Evolutionary conservation across 768 basidiomycete species (phyloP).

Genomic region (Boletales sp.): DNA sequence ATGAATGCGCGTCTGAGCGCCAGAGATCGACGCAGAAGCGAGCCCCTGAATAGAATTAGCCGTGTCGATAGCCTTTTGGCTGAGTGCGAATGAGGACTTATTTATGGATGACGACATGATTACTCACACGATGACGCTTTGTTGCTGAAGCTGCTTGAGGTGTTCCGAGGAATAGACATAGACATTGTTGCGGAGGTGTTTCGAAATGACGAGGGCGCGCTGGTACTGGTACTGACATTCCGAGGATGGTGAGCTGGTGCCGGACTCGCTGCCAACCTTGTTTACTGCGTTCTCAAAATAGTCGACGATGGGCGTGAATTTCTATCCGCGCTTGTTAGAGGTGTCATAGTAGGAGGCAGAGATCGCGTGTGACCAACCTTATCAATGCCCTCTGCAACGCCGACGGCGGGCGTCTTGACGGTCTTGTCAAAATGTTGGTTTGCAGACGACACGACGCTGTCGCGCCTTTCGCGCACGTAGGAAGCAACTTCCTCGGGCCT

Average conservation of each 20-base stretch:
- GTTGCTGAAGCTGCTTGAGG: slow-evolving; percentile 63
- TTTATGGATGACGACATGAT: background rate
- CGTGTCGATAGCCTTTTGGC: slow-evolving; percentile 67
- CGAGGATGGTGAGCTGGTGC: slow-evolving; percentile 44
- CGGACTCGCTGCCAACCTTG: slow-evolving; percentile 42
- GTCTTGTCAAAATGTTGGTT: slow-evolving; percentile 64
- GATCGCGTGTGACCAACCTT: slow-evolving; percentile 46
- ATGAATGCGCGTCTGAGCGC: slow-evolving; percentile 56
- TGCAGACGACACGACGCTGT: slow-evolving; percentile 50
- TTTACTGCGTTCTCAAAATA: slow-evolving; percentile 62
- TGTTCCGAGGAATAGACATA: slow-evolving; percentile 68
- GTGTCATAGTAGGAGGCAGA: slow-evolving; percentile 4
- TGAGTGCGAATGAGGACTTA: slow-evolving; percentile 23
- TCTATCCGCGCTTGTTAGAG: slow-evolving; percentile 34
- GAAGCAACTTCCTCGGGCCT: slow-evolving; percentile 67
- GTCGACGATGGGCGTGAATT: slow-evolving; percentile 72
- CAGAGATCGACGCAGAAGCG: slow-evolving; percentile 52
- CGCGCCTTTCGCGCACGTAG: slow-evolving; percentile 54
- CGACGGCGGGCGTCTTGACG: slow-evolving; percentile 59
- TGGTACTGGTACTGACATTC: slow-evolving; percentile 75
- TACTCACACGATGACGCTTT: slow-evolving; percentile 61
- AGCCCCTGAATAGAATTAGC: slow-evolving; percentile 59
- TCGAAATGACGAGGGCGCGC: slow-evolving; percentile 64
- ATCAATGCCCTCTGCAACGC: slow-evolving; percentile 66
- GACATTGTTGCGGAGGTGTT: slow-evolving; percentile 58